Evolutionary conservation across 257 asterid genomes (phyloP), one percentile per base, ranked within the genome.

Genomic region (Solanum piurae): DNA sequence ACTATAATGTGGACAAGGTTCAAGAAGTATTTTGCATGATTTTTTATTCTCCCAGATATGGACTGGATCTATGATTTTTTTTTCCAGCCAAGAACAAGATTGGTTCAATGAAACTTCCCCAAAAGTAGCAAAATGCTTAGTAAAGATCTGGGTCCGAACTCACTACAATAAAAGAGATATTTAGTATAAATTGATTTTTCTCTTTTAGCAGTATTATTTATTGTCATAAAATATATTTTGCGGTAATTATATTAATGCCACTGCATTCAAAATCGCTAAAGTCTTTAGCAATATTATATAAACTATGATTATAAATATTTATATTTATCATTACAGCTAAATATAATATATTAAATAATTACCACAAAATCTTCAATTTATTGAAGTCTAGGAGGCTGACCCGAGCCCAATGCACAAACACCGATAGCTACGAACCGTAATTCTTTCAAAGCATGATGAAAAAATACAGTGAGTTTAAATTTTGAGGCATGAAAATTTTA

Each of bases 401-500:
- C 60, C 23, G 60, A 52, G 60, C 60, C 9, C 23, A 52, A 52
- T 52, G 23, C 23, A 16, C 62, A 16, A 52, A 16, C 23, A 52
- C 7, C 23, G 4, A 6, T 52, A 16, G 23, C 62, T 52, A 52
- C 9, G 3, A 52, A 52, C 0, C 4, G 23, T 16, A 52, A 52
- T 52, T 52, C 9, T 16, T 16, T 52, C 62, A 16, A 52, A 52
- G 62, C 62, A 16, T 52, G 62, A 16, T 5, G 8, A 8, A 52
- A 0, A 16, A 16, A 16, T 52, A 16, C 0, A 16, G 0, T 52
- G 62, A 0, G 23, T 52, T 52, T 0, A 52, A 52, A 16, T 52
- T 52, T 3, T 52, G n/a, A 52, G 23, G 62, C 62, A 16, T 0
- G 0, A 0, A 52, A 52, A 16, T 52, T 0, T 52, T 52, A 0